Evolutionary conservation across 306 rosid genomes (phyloP).

Genomic region (Castanea mollissima): DNA sequence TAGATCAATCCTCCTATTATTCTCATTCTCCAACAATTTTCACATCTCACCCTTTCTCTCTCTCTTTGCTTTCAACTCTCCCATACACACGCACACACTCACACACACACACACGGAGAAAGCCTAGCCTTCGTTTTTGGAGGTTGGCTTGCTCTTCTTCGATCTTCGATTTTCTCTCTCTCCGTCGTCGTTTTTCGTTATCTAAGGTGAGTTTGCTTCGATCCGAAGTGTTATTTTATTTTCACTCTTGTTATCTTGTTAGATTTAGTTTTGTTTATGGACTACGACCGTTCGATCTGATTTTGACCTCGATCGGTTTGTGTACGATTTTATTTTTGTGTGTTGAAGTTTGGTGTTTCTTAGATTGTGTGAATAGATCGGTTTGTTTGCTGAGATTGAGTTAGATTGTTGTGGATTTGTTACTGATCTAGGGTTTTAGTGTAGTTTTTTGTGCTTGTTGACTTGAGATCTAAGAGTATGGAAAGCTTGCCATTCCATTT

Average conservation of each 20-base stretch:
- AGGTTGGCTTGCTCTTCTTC: slow-evolving; percentile 18
- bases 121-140: slow-evolving; percentile 17
- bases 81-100: background rate
- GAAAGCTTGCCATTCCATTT: background rate
- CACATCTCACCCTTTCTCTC: slow-evolving; percentile 2
- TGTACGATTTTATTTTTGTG: background rate
- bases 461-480: slow-evolving; percentile 29
- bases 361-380: background rate
- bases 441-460: background rate
- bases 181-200: slow-evolving; percentile 12
- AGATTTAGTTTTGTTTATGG: background rate
- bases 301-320: background rate
- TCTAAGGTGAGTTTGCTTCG: background rate
- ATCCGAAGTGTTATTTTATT: background rate
- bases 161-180: background rate
- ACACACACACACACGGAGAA: background rate
- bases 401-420: slow-evolving; percentile 17
- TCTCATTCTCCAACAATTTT: slow-evolving; percentile 8
- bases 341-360: background rate
- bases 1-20: slow-evolving; percentile 19
- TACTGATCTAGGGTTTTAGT: slow-evolving; percentile 37
- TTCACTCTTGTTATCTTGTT: background rate
- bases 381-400: slow-evolving; percentile 15
- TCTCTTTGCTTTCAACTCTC: background rate
- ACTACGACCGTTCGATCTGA: background rate